Percentiles rank a stretch among this genome's conserved stretches.
Evolutionary conservation across 352 stramenopile genomes (phyloP).

Genomic region (Phytophthora pini): DNA sequence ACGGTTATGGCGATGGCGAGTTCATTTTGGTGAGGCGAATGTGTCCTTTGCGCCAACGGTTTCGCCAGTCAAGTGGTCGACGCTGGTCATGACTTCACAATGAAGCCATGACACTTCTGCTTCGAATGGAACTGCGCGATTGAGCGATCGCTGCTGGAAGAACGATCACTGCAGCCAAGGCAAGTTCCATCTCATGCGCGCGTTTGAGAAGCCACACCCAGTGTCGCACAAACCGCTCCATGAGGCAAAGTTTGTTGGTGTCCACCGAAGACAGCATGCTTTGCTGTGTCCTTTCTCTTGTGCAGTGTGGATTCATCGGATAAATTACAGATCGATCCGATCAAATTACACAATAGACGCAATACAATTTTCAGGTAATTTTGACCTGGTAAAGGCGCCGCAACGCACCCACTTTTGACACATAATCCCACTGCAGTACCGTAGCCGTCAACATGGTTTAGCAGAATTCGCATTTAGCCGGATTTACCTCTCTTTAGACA

Average conservation of each 20-base stretch:
- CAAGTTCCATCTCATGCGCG: background rate
- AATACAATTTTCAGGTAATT: too few relatives aligned
- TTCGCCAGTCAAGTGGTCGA: slow-evolving; percentile 17
- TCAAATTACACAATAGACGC: too few relatives aligned
- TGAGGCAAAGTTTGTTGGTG: too few relatives aligned
- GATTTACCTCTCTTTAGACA: background rate
- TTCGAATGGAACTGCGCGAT: slow-evolving; percentile 3
- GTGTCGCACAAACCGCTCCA: too few relatives aligned
- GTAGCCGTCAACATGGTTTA: slow-evolving; percentile 16
- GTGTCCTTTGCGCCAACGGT: slow-evolving; percentile 6
- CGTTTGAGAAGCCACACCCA: too few relatives aligned
- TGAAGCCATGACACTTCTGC: slow-evolving; percentile 23
- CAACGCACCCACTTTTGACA: slow-evolving; percentile 15
- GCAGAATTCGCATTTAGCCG: slow-evolving; percentile 10
- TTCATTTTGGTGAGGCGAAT: slow-evolving; percentile 10
- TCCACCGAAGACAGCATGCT: too few relatives aligned
- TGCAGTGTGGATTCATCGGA: too few relatives aligned
- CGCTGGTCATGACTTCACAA: slow-evolving; percentile 11
- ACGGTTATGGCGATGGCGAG: background rate
- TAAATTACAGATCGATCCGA: too few relatives aligned
- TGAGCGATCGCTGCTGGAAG: background rate
- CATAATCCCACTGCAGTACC: slow-evolving; percentile 6
- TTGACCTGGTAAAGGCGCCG: background rate
- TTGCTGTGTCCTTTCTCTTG: too few relatives aligned
- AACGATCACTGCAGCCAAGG: background rate